Conservation (phyloP, 164 flowering plant species). For the Liquidambar formosana region DNA sequence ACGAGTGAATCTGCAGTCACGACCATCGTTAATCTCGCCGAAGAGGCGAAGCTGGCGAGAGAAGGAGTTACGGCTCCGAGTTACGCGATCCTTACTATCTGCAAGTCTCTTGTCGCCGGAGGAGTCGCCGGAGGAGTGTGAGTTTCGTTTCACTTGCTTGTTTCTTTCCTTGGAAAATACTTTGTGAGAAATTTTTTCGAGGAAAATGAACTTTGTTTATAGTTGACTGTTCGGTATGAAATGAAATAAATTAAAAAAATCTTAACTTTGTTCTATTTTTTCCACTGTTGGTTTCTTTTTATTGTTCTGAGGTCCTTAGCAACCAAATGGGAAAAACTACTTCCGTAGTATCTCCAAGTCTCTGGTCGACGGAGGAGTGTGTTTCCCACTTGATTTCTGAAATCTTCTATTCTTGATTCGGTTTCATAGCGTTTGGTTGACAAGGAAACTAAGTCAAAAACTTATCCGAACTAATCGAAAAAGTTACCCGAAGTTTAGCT, state of each 20-base stretch:
- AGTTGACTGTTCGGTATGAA: not conserved
- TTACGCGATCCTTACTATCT: conserved; percentile 54
- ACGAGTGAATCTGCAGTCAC: conserved; percentile 74
- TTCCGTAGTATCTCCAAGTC: too few relatives aligned
- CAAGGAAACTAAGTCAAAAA: too few relatives aligned
- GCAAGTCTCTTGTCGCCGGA: conserved; percentile 92
- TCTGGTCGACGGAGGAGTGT: too few relatives aligned
- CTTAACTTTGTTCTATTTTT: not conserved
- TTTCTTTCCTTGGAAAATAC: not conserved
- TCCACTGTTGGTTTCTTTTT: not conserved
- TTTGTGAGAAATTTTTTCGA: not conserved
- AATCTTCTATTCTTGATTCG: too few relatives aligned
- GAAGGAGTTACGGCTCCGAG: conserved; percentile 81
- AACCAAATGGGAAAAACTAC: too few relatives aligned
- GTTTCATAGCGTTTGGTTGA: too few relatives aligned
- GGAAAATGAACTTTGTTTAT: not conserved
- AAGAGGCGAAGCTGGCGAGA: conserved; percentile 84
- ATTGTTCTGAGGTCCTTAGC: too few relatives aligned
- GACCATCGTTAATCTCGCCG: conserved; percentile 88
- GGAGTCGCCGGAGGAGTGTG: conserved; percentile 97
- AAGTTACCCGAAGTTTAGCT: too few relatives aligned
- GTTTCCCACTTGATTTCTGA: too few relatives aligned
- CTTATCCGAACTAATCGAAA: too few relatives aligned
- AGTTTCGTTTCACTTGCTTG: conserved; percentile 19
- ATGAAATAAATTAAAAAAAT: too few relatives aligned